Evolutionary conservation across 768 basidiomycete genomes (phyloP), one percentile per base, ranked within the genome.

Genomic region (Collybia mongolica): DNA sequence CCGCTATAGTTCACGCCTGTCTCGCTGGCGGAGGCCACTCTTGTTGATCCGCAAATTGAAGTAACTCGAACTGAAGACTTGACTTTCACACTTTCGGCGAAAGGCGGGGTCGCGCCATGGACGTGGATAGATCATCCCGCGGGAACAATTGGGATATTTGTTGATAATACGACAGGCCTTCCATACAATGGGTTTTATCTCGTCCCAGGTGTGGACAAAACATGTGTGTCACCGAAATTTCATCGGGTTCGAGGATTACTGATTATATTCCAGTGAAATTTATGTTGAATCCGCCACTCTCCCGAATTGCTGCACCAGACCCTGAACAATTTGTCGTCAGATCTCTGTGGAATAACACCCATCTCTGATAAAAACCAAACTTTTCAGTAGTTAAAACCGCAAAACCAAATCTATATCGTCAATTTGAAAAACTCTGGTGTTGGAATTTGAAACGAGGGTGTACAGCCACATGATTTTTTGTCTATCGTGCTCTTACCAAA

Each of bases 111-210:
- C 5, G 80, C 75, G 0, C 67, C 74, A 0, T 83, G 79, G 76
- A 76, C 81, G 6, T 83, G 81, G 81, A 65, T 84, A 2, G 82
- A 83, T 47, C 81, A 83, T 60, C 81, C 81, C 0, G 64, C 69
- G 0, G 78, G 77, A 19, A 82, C 79, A 0, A 66, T 82, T 2
- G 82, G 81, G 6, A 65, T 74, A 39, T 83, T 83, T 58, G 63
- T 75, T 35, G 79, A 82, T 51, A 61, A 54, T 20, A 48, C 52
- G 7, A 80, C 73, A 0, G 69, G 69, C 0, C 18, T 65, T 5
- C 76, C 78, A 0, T 64, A 67, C 14, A 82, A 83, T 47, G 81
- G 77, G 1, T 82, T 80, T 61, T 80, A 75, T 61, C 72, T 83
- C n/a, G 54, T 82, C 26, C 82, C 82, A 2, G 79, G 79, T 0